Conservation (phyloP, 352 stramenopile species). For the Hyaloperonospora brassicae region DNA sequence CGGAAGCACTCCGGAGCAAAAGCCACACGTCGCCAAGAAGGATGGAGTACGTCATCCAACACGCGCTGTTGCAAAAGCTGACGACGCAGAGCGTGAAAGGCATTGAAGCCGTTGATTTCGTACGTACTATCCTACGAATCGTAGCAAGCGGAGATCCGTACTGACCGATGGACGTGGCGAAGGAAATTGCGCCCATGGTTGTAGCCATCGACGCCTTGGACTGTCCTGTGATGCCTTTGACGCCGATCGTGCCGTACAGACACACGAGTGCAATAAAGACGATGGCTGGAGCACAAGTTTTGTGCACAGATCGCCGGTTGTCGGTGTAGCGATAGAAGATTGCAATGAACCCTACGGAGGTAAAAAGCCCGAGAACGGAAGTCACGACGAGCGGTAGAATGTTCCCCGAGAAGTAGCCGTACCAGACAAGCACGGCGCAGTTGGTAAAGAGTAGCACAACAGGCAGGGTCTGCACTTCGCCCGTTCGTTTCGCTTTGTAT, state of each 20-base stretch:
- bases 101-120: constrained; percentile 29
- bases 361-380: constrained; percentile 34
- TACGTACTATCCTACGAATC: constrained; percentile 17
- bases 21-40: constrained; percentile 39
- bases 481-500: constrained; percentile 39
- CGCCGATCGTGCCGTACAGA: constrained; percentile 28
- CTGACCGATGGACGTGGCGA: constrained; percentile 42
- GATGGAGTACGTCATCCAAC: constrained; percentile 38
- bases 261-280: constrained; percentile 23
- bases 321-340: constrained; percentile 38
- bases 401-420: constrained; percentile 36
- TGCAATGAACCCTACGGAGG: constrained; percentile 36
- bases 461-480: constrained; percentile 42
- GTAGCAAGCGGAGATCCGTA: constrained; percentile 50
- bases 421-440: constrained; percentile 50
- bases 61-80: constrained; percentile 33
- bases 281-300: constrained; percentile 9
- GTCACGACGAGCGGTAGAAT: constrained; percentile 55
- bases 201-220: constrained; percentile 24
- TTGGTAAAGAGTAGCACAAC: constrained; percentile 61
- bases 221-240: constrained; percentile 24
- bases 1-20: constrained; percentile 33
- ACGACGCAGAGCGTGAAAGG: constrained; percentile 26
- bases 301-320: constrained; percentile 18
- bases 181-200: constrained; percentile 37